A percentile compares a stretch with the other conserved stretches of the same genome.
Evolutionary conservation across 2,329 filamentous ascomycete genomes (phyloP).

Genomic region (Emmonsia crescens): DNA sequence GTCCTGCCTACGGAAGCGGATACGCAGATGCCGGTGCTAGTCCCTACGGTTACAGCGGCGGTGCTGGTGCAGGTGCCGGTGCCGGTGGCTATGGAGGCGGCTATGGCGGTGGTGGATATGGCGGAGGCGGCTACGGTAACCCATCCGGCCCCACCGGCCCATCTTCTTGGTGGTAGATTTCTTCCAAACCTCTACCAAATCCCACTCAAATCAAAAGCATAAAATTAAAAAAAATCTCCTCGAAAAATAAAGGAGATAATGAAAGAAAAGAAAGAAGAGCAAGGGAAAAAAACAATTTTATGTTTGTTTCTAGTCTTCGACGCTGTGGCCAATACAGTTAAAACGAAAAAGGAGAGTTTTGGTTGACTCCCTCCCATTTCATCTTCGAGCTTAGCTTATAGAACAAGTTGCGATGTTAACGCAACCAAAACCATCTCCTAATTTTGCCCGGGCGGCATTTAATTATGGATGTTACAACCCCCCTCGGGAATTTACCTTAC

Average conservation of each 20-base stretch:
- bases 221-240: slow-evolving; percentile 15
- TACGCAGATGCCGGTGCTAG: slow-evolving; percentile 20
- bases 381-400: slow-evolving; percentile 6
- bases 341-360: background rate
- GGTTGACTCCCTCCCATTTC: slow-evolving; percentile 23
- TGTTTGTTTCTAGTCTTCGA: slow-evolving; percentile 27
- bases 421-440: background rate
- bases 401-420: slow-evolving; percentile 3
- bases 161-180: slow-evolving; percentile 39
- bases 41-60: slow-evolving; percentile 20
- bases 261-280: background rate
- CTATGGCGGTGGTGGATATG: background rate
- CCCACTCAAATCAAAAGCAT: background rate
- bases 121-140: slow-evolving; percentile 31
- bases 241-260: slow-evolving; percentile 7
- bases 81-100: slow-evolving; percentile 27
- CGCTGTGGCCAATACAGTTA: slow-evolving; percentile 22
- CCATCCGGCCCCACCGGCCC: slow-evolving; percentile 40
- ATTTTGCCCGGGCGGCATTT: slow-evolving; percentile 1
- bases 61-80: slow-evolving; percentile 19
- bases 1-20: slow-evolving; percentile 24
- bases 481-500: slow-evolving; percentile 20
- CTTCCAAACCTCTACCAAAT: background rate
- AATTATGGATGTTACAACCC: background rate
- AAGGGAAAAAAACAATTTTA: background rate